Base-by-base conservation (phyloP, 2,329 filamentous ascomycete species). In the Cladosporium sp. region DNA sequence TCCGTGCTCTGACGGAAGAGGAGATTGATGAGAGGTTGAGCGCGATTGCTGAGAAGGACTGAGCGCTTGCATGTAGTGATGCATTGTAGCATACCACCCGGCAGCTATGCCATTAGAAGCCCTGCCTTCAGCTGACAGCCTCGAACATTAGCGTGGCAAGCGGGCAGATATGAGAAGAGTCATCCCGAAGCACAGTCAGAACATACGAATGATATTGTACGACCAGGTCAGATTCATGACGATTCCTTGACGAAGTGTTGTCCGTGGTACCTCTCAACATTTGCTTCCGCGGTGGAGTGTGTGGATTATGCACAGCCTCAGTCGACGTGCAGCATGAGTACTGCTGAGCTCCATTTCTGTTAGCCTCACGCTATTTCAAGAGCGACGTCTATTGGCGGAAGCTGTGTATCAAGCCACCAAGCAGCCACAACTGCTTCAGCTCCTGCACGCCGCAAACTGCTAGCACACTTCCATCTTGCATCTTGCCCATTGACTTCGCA, bases 11-110 rank as follows among this genome's bases (percentile, higher is more conserved):
- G 75, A 96, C 90, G 28, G 93, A 97, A 77, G 92, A 97, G 35
- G 93, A 99, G 84, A 97, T 99, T 74, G 94, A 99, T 70, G 94
- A 97, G 78, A 85, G 94, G 76, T 84, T 99, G 79, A 92, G 97
- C 78, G 91, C 93, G 57, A 99, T 99, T 75, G 91, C 91, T 59
- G 94, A 99, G 83, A 97, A 97, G 84, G 94, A 99, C 78, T 99
- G 83, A 85, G 73, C 35, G 32, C 15, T 20, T 35, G 20, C 22
- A 15, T 28, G 20, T 7, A 15, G 4, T 15, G 34, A 42, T 3
- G 12, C 34, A n/a, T 34, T 22, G 13, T 44, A 37, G 24, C 35
- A 57, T 9, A 32, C n/a, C n/a, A n/a, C n/a, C n/a, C n/a, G 35
- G 44, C 19, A 44, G 12, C 37, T 9, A 22, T n/a, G 40, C 52